Evolutionary conservation across 169 alveolate genomes (phyloP).

Genomic region (Cryptosporidium tyzzeri): DNA sequence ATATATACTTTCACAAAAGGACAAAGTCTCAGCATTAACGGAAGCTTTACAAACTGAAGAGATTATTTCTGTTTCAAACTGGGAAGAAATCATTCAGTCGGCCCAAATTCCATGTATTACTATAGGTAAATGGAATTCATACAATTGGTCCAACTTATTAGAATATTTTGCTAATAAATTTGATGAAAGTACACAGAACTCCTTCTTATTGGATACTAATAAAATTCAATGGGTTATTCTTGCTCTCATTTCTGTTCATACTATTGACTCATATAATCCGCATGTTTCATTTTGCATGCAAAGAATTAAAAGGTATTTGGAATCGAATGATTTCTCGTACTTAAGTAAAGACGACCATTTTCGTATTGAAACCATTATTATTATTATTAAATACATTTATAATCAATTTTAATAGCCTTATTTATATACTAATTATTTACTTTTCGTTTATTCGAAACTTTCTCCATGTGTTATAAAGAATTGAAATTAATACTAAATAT

Average conservation of each 20-base stretch:
- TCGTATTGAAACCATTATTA: slow-evolving; percentile 44
- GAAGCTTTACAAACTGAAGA: slow-evolving; percentile 20
- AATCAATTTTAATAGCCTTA: slow-evolving; percentile 5
- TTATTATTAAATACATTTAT: slow-evolving; percentile 47
- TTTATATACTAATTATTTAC: not conserved
- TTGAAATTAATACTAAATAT: not conserved
- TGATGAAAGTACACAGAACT: not conserved
- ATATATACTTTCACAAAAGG: slow-evolving; percentile 5
- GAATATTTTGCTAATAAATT: slow-evolving; percentile 40
- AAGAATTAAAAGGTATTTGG: slow-evolving; percentile 47
- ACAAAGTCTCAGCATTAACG: not conserved
- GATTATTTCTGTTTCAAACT: not conserved
- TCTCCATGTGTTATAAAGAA: not conserved
- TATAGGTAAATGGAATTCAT: slow-evolving; percentile 65
- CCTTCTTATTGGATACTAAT: slow-evolving; percentile 2
- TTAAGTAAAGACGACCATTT: slow-evolving; percentile 1
- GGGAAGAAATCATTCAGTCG: slow-evolving; percentile 23
- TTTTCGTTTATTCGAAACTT: not conserved
- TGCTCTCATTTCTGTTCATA: slow-evolving; percentile 32
- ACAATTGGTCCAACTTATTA: slow-evolving; percentile 51
- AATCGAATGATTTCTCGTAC: slow-evolving; percentile 6
- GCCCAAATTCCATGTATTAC: slow-evolving; percentile 14
- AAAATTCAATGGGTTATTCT: slow-evolving; percentile 20
- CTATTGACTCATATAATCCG: slow-evolving; percentile 36
- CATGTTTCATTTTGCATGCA: slow-evolving; percentile 56